Evolutionary conservation across 2,329 filamentous ascomycete genomes (phyloP).

Genomic region (Hypoxylon sp.): DNA sequence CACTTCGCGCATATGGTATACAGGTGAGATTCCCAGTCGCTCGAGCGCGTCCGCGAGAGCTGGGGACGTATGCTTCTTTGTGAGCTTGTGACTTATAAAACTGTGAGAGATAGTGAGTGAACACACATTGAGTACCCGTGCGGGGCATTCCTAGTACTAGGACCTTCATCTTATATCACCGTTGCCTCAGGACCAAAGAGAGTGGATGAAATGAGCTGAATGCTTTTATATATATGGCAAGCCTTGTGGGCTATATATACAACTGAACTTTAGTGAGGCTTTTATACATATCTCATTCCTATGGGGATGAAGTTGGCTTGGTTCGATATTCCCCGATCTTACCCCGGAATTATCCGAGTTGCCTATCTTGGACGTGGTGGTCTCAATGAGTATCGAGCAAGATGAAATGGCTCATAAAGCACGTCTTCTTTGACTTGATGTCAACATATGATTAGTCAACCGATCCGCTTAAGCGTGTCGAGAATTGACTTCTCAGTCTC

Average conservation of each 20-base stretch:
- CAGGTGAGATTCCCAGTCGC: conserved; percentile 51
- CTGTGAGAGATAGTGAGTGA: conserved; percentile 1
- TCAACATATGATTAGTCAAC: conserved; percentile 7
- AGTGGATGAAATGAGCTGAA: conserved; percentile 1
- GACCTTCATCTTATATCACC: conserved; percentile 51
- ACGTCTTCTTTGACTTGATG: conserved; percentile 10
- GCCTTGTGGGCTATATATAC: conserved; percentile 24
- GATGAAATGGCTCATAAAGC: conserved; percentile 2
- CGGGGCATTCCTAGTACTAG: conserved; percentile 55
- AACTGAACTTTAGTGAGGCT: neutral
- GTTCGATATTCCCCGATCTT: conserved; percentile 14
- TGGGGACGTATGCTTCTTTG: conserved; percentile 22
- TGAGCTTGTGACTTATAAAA: conserved; percentile 14
- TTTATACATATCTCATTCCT: conserved; percentile 19
- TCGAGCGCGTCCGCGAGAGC: conserved; percentile 53
- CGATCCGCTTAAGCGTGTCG: neutral
- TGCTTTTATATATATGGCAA: conserved; percentile 6
- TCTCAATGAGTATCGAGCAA: neutral
- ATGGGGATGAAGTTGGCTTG: conserved; percentile 10
- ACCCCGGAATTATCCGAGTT: conserved; percentile 28
- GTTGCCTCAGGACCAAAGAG: neutral
- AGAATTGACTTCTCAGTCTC: neutral
- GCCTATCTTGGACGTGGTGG: conserved; percentile 19
- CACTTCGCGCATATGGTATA: conserved; percentile 57
- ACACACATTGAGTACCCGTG: conserved; percentile 55